Evolutionary conservation across 768 basidiomycete genomes (phyloP).

Genomic region (Mrakia blollopis): DNA sequence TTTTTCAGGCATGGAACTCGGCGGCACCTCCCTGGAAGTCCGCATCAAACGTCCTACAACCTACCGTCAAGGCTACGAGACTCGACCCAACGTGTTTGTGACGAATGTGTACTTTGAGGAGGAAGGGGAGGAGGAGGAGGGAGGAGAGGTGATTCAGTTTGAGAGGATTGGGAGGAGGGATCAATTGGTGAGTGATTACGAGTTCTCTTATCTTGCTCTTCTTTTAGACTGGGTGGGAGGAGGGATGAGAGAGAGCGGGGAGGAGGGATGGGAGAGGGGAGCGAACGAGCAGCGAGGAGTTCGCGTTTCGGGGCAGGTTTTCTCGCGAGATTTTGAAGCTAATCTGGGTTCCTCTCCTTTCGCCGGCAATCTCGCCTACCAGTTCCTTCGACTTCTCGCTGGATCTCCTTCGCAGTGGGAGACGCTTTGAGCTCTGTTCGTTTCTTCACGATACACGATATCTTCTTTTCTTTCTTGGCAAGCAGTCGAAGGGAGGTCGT

Average conservation of each 20-base stretch:
- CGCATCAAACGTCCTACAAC: conserved; percentile 41
- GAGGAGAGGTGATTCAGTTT: conserved; percentile 43
- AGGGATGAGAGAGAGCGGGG: no score
- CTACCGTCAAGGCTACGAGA: conserved; percentile 34
- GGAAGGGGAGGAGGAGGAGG: conserved; percentile 35
- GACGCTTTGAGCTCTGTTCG: conserved; percentile 36
- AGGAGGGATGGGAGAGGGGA: no score
- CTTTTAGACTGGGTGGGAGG: no score
- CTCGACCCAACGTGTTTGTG: conserved; percentile 18
- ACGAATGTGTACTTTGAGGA: conserved; percentile 29
- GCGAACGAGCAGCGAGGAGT: no score
- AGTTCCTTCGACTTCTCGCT: conserved; percentile 44
- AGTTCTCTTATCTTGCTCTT: no score
- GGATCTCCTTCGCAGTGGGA: conserved; percentile 47
- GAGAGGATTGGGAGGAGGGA: conserved; percentile 45
- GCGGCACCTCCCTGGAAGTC: conserved; percentile 45
- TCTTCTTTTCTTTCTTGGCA: no score
- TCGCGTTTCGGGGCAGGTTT: no score
- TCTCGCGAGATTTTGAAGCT: no score
- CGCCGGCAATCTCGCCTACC: no score
- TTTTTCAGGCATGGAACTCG: conserved; percentile 41
- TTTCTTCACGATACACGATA: no score
- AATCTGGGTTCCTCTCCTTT: no score
- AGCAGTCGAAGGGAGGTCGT: no score
- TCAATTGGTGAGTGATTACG: conserved; percentile 35